Evolutionary conservation across 371 early-diverging fungal species (phyloP).

Genomic region (Rhizopus microsporus): DNA sequence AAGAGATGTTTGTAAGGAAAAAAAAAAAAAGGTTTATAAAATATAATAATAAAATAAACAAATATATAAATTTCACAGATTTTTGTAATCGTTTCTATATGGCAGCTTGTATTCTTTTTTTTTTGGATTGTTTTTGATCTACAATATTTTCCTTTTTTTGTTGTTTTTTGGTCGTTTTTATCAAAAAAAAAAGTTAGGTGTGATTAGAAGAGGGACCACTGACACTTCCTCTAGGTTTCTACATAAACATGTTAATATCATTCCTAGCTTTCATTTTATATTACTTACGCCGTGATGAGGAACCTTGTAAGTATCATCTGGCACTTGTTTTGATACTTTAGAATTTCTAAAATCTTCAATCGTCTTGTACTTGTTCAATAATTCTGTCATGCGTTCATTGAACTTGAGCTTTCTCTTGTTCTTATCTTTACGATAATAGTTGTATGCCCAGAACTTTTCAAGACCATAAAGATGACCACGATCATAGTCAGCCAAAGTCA

Average conservation of each 20-base stretch:
- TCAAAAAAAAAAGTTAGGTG: neutral
- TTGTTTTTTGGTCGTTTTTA: too few species aligned
- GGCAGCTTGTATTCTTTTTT: too few species aligned
- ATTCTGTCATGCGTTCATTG: conserved; percentile 58
- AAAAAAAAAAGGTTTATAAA: too few species aligned
- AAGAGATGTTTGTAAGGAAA: too few species aligned
- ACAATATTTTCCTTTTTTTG: too few species aligned
- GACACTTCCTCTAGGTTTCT: conserved; percentile 46
- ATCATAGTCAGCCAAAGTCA: conserved; percentile 79
- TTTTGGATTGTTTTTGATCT: too few species aligned
- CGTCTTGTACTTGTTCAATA: conserved; percentile 69
- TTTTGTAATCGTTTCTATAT: too few species aligned
- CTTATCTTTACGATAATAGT: conserved; percentile 90
- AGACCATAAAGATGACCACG: conserved; percentile 85
- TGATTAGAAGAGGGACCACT: conserved; percentile 34
- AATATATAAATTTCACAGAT: too few species aligned
- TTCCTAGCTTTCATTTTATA: neutral
- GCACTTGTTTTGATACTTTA: conserved; percentile 29
- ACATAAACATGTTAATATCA: neutral
- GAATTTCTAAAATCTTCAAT: conserved; percentile 75
- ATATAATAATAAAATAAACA: too few species aligned
- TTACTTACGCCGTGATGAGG: conserved; percentile 54
- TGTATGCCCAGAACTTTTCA: conserved; percentile 97
- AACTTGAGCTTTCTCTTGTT: conserved; percentile 70
- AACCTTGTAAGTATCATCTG: conserved; percentile 45